These are phyloP conservation scores for Tolypocladium sp. DNA, from an alignment of 2,329 filamentous ascomycete species.

Conservation along the genomic window DNA sequence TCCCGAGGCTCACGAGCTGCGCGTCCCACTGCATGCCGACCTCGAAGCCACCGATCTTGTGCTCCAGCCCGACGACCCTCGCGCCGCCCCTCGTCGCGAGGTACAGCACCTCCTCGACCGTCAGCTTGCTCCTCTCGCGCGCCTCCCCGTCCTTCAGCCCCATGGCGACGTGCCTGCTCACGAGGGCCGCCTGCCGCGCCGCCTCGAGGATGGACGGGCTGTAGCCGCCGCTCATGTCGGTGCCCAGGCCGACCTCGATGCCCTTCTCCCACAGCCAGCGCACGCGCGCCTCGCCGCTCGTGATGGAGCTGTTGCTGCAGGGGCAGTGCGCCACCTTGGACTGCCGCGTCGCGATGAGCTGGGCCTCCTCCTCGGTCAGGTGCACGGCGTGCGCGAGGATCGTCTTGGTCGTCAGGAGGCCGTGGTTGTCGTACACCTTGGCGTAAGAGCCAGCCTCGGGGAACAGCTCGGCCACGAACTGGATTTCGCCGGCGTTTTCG, in stretches of 20 bases:
- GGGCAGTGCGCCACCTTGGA: constrained; percentile 79
- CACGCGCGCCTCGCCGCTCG: constrained; percentile 69
- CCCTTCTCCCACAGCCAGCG: constrained; percentile 65
- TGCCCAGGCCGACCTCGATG: constrained; percentile 76
- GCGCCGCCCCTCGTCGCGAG: constrained; percentile 86
- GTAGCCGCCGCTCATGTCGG: constrained; percentile 85
- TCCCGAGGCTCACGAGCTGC: constrained; percentile 63
- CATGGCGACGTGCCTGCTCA: constrained; percentile 64
- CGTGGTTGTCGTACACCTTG: constrained; percentile 66
- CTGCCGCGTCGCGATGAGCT: constrained; percentile 49
- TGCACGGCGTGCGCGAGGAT: constrained; percentile 84
- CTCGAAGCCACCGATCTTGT: constrained; percentile 70
- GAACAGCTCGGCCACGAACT: constrained; percentile 62
- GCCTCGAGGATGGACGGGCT: constrained; percentile 72
- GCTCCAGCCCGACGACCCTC: constrained; percentile 63
- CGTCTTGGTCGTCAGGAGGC: constrained; percentile 61
- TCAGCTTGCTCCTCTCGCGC: constrained; percentile 53
- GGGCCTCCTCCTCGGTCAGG: constrained; percentile 56
- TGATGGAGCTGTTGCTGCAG: constrained; percentile 73
- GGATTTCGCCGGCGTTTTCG: constrained; percentile 69
- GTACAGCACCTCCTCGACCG: constrained; percentile 79
- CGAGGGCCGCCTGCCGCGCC: constrained; percentile 71
- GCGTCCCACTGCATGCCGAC: constrained; percentile 87
- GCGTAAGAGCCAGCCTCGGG: constrained; percentile 57
- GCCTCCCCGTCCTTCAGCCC: constrained; percentile 20